Evolutionary conservation across 179 eudicot genomes (phyloP).

Genomic region (Beta macrorhiza): DNA sequence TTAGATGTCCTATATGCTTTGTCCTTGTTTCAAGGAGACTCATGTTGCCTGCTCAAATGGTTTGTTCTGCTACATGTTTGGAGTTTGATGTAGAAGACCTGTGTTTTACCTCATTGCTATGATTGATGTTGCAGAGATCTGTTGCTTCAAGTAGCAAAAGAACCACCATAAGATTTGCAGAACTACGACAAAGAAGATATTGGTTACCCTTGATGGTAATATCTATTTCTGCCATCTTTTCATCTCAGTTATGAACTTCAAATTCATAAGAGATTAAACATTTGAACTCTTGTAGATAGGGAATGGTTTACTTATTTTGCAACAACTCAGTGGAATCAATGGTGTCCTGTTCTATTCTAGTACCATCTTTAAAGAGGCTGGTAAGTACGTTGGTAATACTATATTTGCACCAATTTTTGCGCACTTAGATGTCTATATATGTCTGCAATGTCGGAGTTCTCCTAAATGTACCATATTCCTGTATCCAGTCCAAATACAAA

Average conservation of each 20-base stretch:
- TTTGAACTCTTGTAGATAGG: constrained; percentile 61
- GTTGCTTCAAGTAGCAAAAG: constrained; percentile 84
- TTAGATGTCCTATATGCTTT: background rate
- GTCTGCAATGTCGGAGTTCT: background rate
- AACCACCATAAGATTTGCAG: constrained; percentile 67
- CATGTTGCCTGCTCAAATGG: constrained; percentile 6
- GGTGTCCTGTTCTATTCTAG: constrained; percentile 88
- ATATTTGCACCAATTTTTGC: background rate
- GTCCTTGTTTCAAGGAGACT: background rate
- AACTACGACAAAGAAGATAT: constrained; percentile 84
- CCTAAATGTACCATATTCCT: background rate
- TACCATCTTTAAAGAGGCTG: constrained; percentile 79
- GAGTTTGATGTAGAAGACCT: background rate
- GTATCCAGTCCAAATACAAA: background rate
- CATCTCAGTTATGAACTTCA: constrained; percentile 15
- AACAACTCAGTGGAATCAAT: constrained; percentile 83
- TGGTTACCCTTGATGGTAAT: constrained; percentile 90
- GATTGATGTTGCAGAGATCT: constrained; percentile 56
- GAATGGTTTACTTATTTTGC: constrained; percentile 78
- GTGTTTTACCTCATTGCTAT: constrained; percentile 13
- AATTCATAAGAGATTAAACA: constrained; percentile 11
- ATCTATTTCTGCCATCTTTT: constrained; percentile 6
- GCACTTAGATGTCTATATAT: background rate
- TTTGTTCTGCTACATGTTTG: background rate
- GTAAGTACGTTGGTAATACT: constrained; percentile 34